phyloP scores from a whole-genome alignment of 176 grass and related monocot genomes.

The Lolium multiflorum region DNA sequence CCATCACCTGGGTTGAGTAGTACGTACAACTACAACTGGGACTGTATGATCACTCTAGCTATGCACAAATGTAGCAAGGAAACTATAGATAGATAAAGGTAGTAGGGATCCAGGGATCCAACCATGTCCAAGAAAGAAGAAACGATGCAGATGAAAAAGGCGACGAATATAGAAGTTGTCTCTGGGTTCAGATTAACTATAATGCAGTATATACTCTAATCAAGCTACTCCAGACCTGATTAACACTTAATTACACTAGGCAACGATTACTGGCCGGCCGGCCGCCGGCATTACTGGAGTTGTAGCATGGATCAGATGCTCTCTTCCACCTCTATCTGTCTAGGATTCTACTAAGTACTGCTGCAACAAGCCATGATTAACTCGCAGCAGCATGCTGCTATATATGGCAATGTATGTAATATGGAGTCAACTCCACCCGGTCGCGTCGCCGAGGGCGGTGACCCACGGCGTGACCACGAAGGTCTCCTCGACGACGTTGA shows the following conservation, averaged over 20 bases:
- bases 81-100: not conserved
- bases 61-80: constrained; percentile 15
- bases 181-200: constrained; percentile 13
- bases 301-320: constrained; percentile 57
- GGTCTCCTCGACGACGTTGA: constrained; percentile 13
- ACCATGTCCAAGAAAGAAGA: not conserved
- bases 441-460: constrained; percentile 5
- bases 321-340: constrained; percentile 25
- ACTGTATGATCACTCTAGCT: not conserved
- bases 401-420: constrained; percentile 15
- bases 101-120: not conserved
- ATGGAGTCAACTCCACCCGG: constrained; percentile 42
- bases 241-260: constrained; percentile 5
- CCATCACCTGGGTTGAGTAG: not conserved
- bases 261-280: not conserved
- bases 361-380: not conserved
- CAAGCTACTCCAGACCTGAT: not conserved
- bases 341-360: not conserved
- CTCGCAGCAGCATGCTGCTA: not conserved
- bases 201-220: not conserved
- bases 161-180: not conserved
- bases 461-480: constrained; percentile 9
- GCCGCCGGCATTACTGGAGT: no score
- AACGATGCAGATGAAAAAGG: not conserved
- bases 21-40: not conserved